Evolutionary conservation across 2,329 filamentous ascomycete species (phyloP), one percentile per base, ranked within the genome.

Genomic region (Fusarium torulosum): DNA sequence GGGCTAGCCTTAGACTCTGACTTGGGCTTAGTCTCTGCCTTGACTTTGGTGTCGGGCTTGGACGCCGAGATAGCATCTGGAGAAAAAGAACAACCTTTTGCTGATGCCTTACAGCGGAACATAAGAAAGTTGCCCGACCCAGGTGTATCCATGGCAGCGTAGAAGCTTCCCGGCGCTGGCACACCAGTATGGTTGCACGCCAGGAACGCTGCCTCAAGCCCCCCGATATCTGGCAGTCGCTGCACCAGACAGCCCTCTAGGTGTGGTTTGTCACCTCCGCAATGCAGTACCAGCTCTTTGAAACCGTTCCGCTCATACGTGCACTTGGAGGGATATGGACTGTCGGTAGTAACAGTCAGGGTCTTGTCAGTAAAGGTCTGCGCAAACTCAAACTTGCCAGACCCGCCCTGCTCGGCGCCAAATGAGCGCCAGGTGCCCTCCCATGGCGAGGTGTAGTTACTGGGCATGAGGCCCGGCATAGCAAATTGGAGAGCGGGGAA

Each of bases 391-490:
- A 54, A 57, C 49, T 44, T 57, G 31, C 49, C 54, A 8, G 49
- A 54, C 4, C 40, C 54, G 4, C 20, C 15, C 17, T 57, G 49
- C 19, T 54, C 49, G 11, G 40, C 54, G 6, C 49, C 54, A 11
- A 55, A 57, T 2, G 49, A 57, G 17, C 54, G 54, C 54, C 54
- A 57, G 2, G 54, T 57, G 2, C 54, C 54, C 6, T 57, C 14
- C 54, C 54, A 57, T 0, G 54, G 19, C 1, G 49, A 57, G 4
- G 7, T 31, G 2, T 44, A 31, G 1, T 57, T 7, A 4, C 54
- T 54, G 7, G 17, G 29, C 1, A 20, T 23, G 10, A 57, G 4
- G 0, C 11, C 49, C 1, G 49, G 54, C 3, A 57, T 33, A 14
- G 49, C 31, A 17, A 43, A 23, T 0, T 44, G 19, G 0, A 54